A percentile compares a stretch with the other conserved stretches of the same genome.
phyloP scores from a whole-genome alignment of 1,284 basidiomycete species.

The Ganoderma multipileum region DNA sequence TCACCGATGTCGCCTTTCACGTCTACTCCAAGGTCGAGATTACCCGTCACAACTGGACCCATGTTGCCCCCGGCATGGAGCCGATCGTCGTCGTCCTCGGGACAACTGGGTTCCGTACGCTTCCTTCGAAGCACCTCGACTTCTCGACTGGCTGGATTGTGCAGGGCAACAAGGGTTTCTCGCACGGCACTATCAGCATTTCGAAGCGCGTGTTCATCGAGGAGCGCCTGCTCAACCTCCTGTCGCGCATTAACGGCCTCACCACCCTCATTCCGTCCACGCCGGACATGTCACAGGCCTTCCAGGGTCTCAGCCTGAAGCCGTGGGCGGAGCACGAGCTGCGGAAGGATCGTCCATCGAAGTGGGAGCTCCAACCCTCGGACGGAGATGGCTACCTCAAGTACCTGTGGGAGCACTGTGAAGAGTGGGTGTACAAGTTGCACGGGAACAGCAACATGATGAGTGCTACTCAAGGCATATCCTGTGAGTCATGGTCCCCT shows the following conservation, averaged over 20 bases:
- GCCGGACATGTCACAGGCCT: slow-evolving; percentile 36
- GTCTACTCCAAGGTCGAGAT: slow-evolving; percentile 35
- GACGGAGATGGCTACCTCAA: slow-evolving; percentile 29
- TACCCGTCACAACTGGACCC: slow-evolving; percentile 33
- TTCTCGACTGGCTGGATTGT: slow-evolving; percentile 37
- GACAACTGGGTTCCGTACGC: slow-evolving; percentile 35
- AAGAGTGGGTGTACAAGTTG: slow-evolving; percentile 41
- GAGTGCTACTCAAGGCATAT: slow-evolving; percentile 35
- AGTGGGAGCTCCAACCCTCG: slow-evolving; percentile 34
- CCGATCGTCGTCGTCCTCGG: slow-evolving; percentile 40
- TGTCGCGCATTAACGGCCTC: slow-evolving; percentile 38
- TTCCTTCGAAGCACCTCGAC: slow-evolving; percentile 33
- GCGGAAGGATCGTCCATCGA: slow-evolving; percentile 34
- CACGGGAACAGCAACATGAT: slow-evolving; percentile 33
- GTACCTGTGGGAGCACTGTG: slow-evolving; percentile 42
- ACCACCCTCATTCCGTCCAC: slow-evolving; percentile 43
- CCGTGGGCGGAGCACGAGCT: slow-evolving; percentile 38
- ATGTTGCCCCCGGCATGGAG: slow-evolving; percentile 29
- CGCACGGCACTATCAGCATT: slow-evolving; percentile 41
- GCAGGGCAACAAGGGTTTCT: slow-evolving; percentile 29
- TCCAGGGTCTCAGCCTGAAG: slow-evolving; percentile 37
- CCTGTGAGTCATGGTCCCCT: slow-evolving; percentile 30
- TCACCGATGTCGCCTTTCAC: slow-evolving; percentile 41
- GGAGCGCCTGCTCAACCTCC: slow-evolving; percentile 36
- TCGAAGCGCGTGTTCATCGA: slow-evolving; percentile 40